Evolutionary conservation across 495 filamentous ascomycete species (phyloP).

Genomic region (Lasiosphaeriaceae sp.): DNA sequence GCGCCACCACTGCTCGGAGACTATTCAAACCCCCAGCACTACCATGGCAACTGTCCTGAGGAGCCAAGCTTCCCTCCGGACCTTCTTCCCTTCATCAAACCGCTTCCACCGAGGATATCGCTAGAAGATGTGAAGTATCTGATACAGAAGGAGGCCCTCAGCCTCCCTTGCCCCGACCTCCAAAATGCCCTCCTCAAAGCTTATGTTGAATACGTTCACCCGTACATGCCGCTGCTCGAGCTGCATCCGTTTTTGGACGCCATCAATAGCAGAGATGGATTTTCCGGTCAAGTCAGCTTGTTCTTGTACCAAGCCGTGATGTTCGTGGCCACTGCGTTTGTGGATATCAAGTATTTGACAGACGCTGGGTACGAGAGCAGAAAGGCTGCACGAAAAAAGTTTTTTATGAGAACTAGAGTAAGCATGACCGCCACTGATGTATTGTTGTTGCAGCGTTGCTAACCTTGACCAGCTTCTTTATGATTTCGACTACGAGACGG

Average conservation of each 20-base stretch:
- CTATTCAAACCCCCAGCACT: too few relatives aligned
- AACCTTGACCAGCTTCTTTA: conserved; percentile 52
- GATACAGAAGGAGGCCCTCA: conserved; percentile 68
- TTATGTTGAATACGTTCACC: conserved; percentile 81
- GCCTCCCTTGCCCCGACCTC: conserved; percentile 59
- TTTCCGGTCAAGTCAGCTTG: conserved; percentile 65
- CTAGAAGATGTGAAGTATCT: conserved; percentile 74
- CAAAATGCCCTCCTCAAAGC: conserved; percentile 70
- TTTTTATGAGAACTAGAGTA: conserved; percentile 77
- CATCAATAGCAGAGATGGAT: conserved; percentile 61
- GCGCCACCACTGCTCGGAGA: too few relatives aligned
- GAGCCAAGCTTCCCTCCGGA: conserved; percentile 3
- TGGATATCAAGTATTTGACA: conserved; percentile 64
- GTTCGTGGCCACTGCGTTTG: conserved; percentile 76
- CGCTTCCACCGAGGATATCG: conserved; percentile 61
- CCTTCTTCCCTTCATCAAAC: conserved; percentile 69
- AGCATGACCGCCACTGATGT: conserved; percentile 19
- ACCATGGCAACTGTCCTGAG: too few relatives aligned
- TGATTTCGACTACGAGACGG: conserved; percentile 81
- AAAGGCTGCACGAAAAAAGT: conserved; percentile 70
- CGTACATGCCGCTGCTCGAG: conserved; percentile 85
- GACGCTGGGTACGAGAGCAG: conserved; percentile 65
- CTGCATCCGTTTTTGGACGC: conserved; percentile 66
- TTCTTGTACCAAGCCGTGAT: conserved; percentile 78
- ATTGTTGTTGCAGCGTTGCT: conserved; percentile 6